These are phyloP conservation scores for Vanderwaltozyma yarrowii DNA, from an alignment of 805 yeast genomes.

Conservation along the genomic window DNA sequence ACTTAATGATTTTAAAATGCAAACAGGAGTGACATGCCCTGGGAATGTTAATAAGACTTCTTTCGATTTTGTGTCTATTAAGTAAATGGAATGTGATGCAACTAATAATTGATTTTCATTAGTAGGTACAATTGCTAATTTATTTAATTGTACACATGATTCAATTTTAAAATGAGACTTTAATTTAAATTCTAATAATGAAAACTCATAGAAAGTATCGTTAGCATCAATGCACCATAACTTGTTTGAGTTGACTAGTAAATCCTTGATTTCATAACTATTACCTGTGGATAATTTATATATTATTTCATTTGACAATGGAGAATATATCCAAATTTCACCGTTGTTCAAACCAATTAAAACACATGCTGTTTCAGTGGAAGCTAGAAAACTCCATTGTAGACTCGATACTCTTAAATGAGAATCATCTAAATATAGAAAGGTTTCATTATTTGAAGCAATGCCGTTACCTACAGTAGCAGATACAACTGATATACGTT, in stretches of 20 bases:
- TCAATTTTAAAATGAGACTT: constrained; percentile 35
- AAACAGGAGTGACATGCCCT: constrained; percentile 66
- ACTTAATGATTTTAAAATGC: constrained; percentile 32
- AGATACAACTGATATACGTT: constrained; percentile 56
- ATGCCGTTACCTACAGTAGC: constrained; percentile 29
- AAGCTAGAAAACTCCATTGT: constrained; percentile 18
- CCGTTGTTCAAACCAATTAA: constrained; percentile 63
- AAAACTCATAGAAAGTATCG: constrained; percentile 56
- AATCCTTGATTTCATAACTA: constrained; percentile 39
- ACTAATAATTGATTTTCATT: constrained; percentile 38
- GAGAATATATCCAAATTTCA: constrained; percentile 53
- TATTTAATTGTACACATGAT: constrained; percentile 22
- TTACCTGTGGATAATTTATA: constrained; percentile 40
- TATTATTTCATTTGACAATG: constrained; percentile 47
- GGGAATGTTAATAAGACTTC: constrained; percentile 47
- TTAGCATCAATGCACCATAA: constrained; percentile 51
- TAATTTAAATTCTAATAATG: constrained; percentile 35
- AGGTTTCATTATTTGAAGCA: constrained; percentile 31
- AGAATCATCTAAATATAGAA: constrained; percentile 19
- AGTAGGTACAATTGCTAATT: constrained; percentile 16
- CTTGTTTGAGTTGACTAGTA: constrained; percentile 31
- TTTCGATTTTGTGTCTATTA: constrained; percentile 35
- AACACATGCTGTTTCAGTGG: constrained; percentile 36
- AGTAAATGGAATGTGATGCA: constrained; percentile 57
- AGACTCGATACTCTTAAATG: constrained; percentile 14